These are phyloP conservation scores for Chaetomiaceae sp. DNA, from an alignment of 2,329 filamentous ascomycete species.

Conservation along the genomic window DNA sequence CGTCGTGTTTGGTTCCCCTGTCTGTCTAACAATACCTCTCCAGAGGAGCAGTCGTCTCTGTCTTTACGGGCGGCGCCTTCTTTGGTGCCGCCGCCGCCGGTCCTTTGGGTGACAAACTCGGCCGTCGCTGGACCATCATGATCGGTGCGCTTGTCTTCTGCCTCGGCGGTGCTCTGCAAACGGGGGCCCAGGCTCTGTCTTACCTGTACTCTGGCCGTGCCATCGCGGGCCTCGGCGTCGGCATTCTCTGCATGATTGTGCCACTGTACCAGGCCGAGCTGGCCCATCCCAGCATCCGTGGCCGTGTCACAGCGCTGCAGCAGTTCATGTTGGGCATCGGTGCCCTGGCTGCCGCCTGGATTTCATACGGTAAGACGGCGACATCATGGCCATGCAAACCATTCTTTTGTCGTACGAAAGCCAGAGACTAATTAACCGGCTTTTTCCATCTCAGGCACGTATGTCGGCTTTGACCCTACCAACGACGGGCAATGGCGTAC, in stretches of 20 bases:
- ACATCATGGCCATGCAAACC: no score
- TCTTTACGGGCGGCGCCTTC: slow-evolving; percentile 76
- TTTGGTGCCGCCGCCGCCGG: slow-evolving; percentile 64
- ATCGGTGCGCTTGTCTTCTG: slow-evolving; percentile 67
- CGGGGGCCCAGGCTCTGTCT: slow-evolving; percentile 53
- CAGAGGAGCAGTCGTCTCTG: slow-evolving; percentile 67
- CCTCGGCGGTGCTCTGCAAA: slow-evolving; percentile 69
- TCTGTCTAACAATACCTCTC: not conserved
- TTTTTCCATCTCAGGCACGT: slow-evolving; percentile 9
- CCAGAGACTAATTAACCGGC: no score
- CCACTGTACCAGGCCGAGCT: slow-evolving; percentile 75
- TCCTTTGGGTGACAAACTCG: slow-evolving; percentile 57
- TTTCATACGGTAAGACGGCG: slow-evolving; percentile 58
- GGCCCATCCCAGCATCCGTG: slow-evolving; percentile 72
- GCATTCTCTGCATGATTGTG: slow-evolving; percentile 40
- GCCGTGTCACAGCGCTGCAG: slow-evolving; percentile 68
- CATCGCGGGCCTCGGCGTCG: slow-evolving; percentile 61
- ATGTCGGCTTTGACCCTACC: slow-evolving; percentile 31
- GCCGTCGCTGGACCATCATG: slow-evolving; percentile 67
- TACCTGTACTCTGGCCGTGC: slow-evolving; percentile 68
- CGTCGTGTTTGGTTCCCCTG: no score
- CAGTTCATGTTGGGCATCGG: slow-evolving; percentile 82
- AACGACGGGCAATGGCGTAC: slow-evolving; percentile 46
- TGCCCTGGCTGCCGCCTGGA: slow-evolving; percentile 67
- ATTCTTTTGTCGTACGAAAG: no score